phyloP scores from a whole-genome alignment of 1,139 yeast genomes.

The Oligophagozyma castellii region DNA sequence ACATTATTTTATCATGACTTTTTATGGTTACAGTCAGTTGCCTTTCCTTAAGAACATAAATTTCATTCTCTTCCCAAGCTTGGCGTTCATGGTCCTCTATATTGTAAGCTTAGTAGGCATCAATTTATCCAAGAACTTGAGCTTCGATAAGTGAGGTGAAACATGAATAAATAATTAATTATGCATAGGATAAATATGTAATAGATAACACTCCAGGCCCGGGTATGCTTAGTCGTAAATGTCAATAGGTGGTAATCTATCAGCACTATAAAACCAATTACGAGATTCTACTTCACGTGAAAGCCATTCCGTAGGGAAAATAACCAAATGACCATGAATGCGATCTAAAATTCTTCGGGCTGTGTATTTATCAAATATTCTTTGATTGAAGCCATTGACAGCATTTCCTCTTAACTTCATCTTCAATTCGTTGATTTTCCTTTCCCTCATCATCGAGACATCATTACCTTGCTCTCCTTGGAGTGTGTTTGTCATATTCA shows the following conservation, averaged over 20 bases:
- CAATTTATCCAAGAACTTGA: constrained; percentile 27
- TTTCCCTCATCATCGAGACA: constrained; percentile 5
- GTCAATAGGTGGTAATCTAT: constrained; percentile 88
- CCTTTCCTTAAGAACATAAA: constrained; percentile 64
- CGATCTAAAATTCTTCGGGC: constrained; percentile 63
- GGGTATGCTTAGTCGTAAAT: constrained; percentile 51
- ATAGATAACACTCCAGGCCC: not conserved
- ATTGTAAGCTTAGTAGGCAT: constrained; percentile 47
- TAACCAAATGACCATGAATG: constrained; percentile 78
- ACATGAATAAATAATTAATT: not conserved
- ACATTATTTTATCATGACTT: constrained; percentile 67
- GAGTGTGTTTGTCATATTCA: not conserved
- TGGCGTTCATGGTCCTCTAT: constrained; percentile 44
- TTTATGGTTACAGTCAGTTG: constrained; percentile 75
- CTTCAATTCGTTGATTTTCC: constrained; percentile 11
- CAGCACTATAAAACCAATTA: constrained; percentile 92
- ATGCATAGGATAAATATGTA: not conserved
- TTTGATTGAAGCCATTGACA: constrained; percentile 26
- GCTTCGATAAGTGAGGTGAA: constrained; percentile 9
- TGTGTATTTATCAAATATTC: constrained; percentile 58
- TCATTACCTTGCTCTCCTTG: constrained; percentile 2
- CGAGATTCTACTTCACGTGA: constrained; percentile 73
- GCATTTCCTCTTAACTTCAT: constrained; percentile 21
- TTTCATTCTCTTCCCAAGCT: constrained; percentile 40
- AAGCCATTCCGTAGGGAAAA: constrained; percentile 89